Evolutionary conservation across 2,329 filamentous ascomycete species (phyloP).

Genomic region (Pseudonectria buxi): DNA sequence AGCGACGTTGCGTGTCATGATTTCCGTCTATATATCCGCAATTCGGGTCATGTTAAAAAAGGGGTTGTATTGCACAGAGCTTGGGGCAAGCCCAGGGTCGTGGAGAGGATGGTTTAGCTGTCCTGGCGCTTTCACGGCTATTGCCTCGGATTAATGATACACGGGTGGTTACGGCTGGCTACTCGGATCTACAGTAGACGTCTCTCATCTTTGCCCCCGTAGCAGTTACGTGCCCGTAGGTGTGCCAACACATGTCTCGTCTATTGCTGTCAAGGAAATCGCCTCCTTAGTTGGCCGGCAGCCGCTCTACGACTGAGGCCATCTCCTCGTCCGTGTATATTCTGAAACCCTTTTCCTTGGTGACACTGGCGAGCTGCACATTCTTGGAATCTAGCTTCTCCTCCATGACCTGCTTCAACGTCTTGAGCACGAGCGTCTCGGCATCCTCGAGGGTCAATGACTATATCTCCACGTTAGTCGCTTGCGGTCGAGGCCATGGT

Average conservation of each 20-base stretch:
- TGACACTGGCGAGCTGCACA: slow-evolving; percentile 95
- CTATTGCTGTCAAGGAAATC: slow-evolving; percentile 8
- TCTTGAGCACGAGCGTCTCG: slow-evolving; percentile 93
- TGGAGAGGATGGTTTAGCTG: slow-evolving; percentile 2
- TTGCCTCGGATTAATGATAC: slow-evolving; percentile 25
- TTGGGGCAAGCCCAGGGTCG: slow-evolving; percentile 1
- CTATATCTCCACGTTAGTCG: slow-evolving; percentile 29
- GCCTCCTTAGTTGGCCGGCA: slow-evolving; percentile 54
- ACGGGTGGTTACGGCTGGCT: slow-evolving; percentile 12
- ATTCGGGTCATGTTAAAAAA: background rate
- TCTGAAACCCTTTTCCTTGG: slow-evolving; percentile 94
- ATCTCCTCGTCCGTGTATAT: slow-evolving; percentile 99
- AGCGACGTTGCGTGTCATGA: slow-evolving; percentile 2
- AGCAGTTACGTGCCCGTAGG: background rate
- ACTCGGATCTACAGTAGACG: slow-evolving; percentile 7
- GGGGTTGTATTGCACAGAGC: background rate
- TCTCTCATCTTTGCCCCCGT: slow-evolving; percentile 8
- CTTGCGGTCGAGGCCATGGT: no score
- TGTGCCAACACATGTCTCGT: background rate
- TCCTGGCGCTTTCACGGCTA: slow-evolving; percentile 9
- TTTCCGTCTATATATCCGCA: slow-evolving; percentile 1
- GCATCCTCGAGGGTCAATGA: slow-evolving; percentile 89
- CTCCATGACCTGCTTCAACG: slow-evolving; percentile 99
- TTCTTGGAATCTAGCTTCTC: slow-evolving; percentile 99
- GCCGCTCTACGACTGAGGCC: slow-evolving; percentile 81